A percentile compares a stretch with the other conserved stretches of the same genome.
Conservation (phyloP, 495 filamentous ascomycete species). For the Letharia columbiana region DNA sequence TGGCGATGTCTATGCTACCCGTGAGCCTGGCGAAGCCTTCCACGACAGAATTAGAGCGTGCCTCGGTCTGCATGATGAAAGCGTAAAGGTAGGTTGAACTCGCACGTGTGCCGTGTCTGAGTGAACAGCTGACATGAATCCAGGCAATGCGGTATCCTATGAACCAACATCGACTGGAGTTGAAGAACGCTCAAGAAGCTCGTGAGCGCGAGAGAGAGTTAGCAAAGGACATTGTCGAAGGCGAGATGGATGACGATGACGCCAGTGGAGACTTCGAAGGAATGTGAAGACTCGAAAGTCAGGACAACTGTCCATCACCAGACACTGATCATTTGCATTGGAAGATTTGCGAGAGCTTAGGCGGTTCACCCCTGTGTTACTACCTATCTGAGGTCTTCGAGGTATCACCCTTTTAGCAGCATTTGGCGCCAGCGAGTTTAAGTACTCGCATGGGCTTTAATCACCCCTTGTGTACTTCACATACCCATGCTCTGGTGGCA, state of each 20-base stretch:
- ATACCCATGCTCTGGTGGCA: constrained; percentile 15
- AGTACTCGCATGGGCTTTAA: constrained; percentile 12
- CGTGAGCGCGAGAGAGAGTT: constrained; percentile 91
- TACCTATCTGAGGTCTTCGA: background rate
- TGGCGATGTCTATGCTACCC: constrained; percentile 88
- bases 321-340: constrained; percentile 11
- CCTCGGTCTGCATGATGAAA: constrained; percentile 87
- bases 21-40: constrained; percentile 93
- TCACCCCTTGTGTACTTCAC: constrained; percentile 12
- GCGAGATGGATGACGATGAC: constrained; percentile 95
- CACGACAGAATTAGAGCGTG: constrained; percentile 92
- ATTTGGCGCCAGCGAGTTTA: constrained; percentile 7
- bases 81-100: constrained; percentile 66
- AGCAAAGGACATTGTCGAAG: constrained; percentile 98
- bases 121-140: constrained; percentile 21
- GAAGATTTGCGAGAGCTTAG: constrained; percentile 4
- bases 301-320: constrained; percentile 1
- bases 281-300: constrained; percentile 51
- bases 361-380: constrained; percentile 14
- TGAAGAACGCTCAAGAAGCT: constrained; percentile 96
- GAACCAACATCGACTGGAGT: constrained; percentile 96
- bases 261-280: constrained; percentile 95
- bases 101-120: background rate
- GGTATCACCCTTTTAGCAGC: constrained; percentile 5
- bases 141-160: constrained; percentile 98